These are phyloP conservation scores for Trebouxia gelatinosa DNA, from an alignment of 163 green algal species.

Conservation along the genomic window DNA sequence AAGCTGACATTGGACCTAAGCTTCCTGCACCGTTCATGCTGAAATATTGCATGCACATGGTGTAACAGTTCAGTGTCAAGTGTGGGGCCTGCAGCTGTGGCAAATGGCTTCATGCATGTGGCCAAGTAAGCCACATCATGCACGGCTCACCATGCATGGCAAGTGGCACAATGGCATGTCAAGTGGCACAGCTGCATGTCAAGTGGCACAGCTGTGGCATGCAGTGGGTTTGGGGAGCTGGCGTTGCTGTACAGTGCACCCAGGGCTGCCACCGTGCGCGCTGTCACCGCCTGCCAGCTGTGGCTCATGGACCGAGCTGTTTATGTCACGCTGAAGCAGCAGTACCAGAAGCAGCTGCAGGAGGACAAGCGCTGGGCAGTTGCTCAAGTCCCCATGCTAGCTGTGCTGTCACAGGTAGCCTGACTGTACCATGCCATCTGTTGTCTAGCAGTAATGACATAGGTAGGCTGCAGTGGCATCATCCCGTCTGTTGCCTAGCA, in stretches of 20 bases:
- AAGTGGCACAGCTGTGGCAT: neutral
- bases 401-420: constrained; percentile 44
- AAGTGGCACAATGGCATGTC: too few relatives aligned
- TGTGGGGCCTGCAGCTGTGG: too few relatives aligned
- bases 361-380: constrained; percentile 57
- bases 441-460: neutral
- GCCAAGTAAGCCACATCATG: too few relatives aligned
- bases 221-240: constrained; percentile 86
- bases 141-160: too few relatives aligned
- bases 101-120: too few relatives aligned
- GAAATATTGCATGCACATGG: too few relatives aligned
- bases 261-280: constrained; percentile 79
- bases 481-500: too few relatives aligned
- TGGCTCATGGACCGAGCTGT: constrained; percentile 87
- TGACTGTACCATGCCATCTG: neutral
- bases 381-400: constrained; percentile 60
- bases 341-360: constrained; percentile 53
- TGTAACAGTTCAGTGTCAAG: too few relatives aligned
- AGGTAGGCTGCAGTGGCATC: neutral
- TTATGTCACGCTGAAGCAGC: constrained; percentile 81
- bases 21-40: too few relatives aligned
- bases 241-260: constrained; percentile 86
- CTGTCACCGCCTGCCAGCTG: constrained; percentile 66
- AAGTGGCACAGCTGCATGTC: too few relatives aligned
- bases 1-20: too few relatives aligned